Conservation (phyloP, 495 filamentous ascomycete species). For the Neurospora pannonica region DNA sequence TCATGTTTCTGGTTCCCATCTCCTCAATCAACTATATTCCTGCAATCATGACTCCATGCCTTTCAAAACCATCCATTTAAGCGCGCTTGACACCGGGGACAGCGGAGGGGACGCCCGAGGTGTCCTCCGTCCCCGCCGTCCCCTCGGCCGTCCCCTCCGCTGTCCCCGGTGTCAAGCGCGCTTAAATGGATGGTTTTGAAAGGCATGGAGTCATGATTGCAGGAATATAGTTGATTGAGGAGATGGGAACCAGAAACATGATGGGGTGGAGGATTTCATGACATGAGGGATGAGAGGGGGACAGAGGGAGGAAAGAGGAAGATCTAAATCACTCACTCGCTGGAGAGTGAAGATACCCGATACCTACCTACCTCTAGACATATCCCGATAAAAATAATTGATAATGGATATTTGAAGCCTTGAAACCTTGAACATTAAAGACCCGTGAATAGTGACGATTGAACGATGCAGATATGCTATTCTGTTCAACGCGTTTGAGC, state of each 20-base stretch:
- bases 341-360: not conserved
- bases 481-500: too few relatives aligned
- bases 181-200: not conserved
- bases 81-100: not conserved
- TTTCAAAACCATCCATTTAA: not conserved
- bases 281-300: not conserved
- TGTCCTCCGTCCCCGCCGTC: not conserved
- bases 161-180: not conserved
- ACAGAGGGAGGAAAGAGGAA: not conserved
- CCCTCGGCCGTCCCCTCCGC: too few relatives aligned
- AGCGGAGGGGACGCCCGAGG: not conserved
- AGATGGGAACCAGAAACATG: constrained; percentile 12
- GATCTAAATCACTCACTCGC: not conserved
- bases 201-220: constrained; percentile 32
- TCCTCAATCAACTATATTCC: constrained; percentile 44
- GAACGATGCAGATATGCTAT: too few relatives aligned
- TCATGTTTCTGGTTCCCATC: not conserved
- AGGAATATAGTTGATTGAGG: constrained; percentile 43
- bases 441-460: too few relatives aligned
- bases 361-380: not conserved
- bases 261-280: not conserved
- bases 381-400: not conserved
- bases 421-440: too few relatives aligned
- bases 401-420: not conserved
- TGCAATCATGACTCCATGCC: constrained; percentile 33